Evolutionary conservation across 1,284 basidiomycete species (phyloP).

Genomic region (Neonothopanus nambi): DNA sequence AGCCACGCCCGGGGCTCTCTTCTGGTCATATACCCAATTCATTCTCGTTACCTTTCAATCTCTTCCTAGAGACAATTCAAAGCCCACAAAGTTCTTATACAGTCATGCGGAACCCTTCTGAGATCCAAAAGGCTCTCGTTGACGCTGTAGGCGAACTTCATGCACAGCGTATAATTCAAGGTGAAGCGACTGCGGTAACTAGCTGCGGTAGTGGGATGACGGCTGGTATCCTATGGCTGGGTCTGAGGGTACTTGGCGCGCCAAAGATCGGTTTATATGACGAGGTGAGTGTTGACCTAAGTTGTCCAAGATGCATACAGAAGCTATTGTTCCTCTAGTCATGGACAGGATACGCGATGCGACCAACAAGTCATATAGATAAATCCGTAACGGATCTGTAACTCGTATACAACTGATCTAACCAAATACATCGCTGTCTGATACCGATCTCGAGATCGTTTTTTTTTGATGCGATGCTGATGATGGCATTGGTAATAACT

Average conservation of each 20-base stretch:
- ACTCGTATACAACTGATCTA: neutral
- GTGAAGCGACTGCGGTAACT: constrained; percentile 62
- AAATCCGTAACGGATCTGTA: constrained; percentile 39
- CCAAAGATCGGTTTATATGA: constrained; percentile 74
- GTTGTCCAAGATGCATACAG: neutral
- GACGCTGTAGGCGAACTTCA: constrained; percentile 58
- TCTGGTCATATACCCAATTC: constrained; percentile 95
- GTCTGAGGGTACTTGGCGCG: constrained; percentile 68
- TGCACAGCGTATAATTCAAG: constrained; percentile 56
- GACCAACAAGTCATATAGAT: constrained; percentile 62
- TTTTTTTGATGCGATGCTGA: no score
- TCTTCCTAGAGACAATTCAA: constrained; percentile 64
- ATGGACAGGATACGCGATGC: constrained; percentile 81
- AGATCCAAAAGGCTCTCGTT: constrained; percentile 62
- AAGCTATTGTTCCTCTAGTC: constrained; percentile 49
- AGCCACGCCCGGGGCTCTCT: constrained; percentile 86
- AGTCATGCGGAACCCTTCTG: constrained; percentile 55
- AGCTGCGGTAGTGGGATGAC: constrained; percentile 97
- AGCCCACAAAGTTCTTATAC: constrained; percentile 56
- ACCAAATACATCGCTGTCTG: neutral
- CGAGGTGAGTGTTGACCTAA: constrained; percentile 64
- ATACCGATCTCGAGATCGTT: no score
- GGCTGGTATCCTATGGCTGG: constrained; percentile 90
- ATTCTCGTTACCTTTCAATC: constrained; percentile 81
- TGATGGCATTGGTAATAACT: no score